Evolutionary conservation across 1,284 basidiomycete genomes (phyloP).

Genomic region (Fistulinella cinereoalba): DNA sequence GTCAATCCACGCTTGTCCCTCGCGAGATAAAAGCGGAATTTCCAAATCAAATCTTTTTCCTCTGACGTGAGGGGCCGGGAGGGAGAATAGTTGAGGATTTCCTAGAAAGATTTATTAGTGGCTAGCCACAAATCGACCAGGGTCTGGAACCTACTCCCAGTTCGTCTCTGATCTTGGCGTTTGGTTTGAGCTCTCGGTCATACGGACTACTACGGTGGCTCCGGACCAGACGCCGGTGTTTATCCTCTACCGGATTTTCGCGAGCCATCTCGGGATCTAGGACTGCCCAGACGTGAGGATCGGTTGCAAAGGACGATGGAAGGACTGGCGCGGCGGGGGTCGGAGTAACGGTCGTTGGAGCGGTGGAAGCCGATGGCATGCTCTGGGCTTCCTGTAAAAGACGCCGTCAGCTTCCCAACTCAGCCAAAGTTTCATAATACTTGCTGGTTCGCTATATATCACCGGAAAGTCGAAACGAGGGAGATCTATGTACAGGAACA

Average conservation of each 20-base stretch:
- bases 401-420: constrained; percentile 5
- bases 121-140: too few relatives aligned
- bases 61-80: constrained; percentile 84
- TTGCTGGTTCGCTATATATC: constrained; percentile 88
- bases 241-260: constrained; percentile 97
- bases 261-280: constrained; percentile 87
- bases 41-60: constrained; percentile 97
- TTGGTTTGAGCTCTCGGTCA: constrained; percentile 94
- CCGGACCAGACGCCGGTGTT: constrained; percentile 91
- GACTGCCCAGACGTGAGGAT: constrained; percentile 82
- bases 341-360: constrained; percentile 37
- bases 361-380: constrained; percentile 38
- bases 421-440: constrained; percentile 19
- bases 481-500: constrained; percentile 93
- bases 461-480: constrained; percentile 98
- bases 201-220: constrained; percentile 94
- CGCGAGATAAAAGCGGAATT: constrained; percentile 95
- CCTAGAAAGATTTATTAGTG: constrained; percentile 59
- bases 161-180: constrained; percentile 92
- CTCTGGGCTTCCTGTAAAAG: constrained; percentile 34
- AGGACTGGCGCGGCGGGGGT: constrained; percentile 46
- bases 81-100: constrained; percentile 89
- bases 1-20: constrained; percentile 90
- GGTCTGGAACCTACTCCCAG: constrained; percentile 61
- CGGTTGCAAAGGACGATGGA: constrained; percentile 50